Conservation (phyloP, 805 yeast genomes). For the Isabelozyma gotoi region DNA sequence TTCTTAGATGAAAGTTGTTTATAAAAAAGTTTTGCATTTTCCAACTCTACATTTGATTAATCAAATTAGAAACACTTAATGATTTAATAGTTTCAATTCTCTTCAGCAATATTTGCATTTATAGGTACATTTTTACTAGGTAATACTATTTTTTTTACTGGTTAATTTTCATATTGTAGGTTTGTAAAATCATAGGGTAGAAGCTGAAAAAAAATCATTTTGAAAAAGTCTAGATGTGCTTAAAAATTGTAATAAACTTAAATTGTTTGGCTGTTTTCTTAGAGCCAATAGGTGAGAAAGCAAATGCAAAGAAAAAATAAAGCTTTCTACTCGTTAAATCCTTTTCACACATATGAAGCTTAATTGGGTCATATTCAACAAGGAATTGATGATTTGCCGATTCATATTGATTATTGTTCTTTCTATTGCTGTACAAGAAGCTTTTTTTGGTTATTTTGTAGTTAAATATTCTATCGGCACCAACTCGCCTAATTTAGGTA, state of each 20-base stretch:
- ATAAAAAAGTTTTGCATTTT: conserved; percentile 9
- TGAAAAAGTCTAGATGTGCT: background rate
- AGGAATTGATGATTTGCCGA: too few species aligned
- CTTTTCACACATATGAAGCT: background rate
- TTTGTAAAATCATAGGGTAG: too few species aligned
- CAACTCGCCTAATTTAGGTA: too few species aligned
- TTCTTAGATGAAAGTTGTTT: conserved; percentile 37
- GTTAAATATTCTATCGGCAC: too few species aligned
- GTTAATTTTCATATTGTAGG: background rate
- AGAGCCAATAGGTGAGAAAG: background rate
- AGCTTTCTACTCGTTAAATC: background rate
- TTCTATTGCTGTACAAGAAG: too few species aligned
- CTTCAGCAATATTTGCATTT: background rate
- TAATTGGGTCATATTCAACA: too few species aligned
- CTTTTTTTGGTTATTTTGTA: too few species aligned
- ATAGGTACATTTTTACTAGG: background rate
- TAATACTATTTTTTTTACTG: background rate
- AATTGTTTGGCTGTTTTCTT: too few species aligned
- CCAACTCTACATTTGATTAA: background rate
- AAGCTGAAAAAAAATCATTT: too few species aligned
- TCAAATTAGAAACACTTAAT: background rate
- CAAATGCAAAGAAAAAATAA: background rate
- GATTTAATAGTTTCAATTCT: background rate
- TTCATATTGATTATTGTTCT: too few species aligned
- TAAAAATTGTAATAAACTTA: background rate